phyloP scores from a whole-genome alignment of 352 stramenopile species.

The Pythium aristosporum region DNA sequence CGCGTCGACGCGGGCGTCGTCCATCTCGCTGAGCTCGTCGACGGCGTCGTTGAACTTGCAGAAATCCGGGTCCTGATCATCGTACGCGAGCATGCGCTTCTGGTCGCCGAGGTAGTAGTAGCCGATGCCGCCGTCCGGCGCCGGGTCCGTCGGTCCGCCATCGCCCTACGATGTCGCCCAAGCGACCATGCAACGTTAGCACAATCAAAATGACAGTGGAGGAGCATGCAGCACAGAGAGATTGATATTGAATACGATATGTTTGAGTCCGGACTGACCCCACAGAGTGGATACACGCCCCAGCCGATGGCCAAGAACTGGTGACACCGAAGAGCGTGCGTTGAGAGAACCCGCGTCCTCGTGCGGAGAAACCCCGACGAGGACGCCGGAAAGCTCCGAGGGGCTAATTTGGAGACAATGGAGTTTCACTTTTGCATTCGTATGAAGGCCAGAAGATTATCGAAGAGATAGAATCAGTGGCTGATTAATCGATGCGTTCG shows the following conservation, averaged over 20 bases:
- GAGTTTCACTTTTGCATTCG: conserved; percentile 71
- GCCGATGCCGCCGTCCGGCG: conserved; percentile 73
- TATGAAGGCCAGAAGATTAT: conserved; percentile 90
- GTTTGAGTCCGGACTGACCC: conserved; percentile 89
- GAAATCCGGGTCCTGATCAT: conserved; percentile 71
- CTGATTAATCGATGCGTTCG: conserved; percentile 88
- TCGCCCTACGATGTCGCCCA: conserved; percentile 44
- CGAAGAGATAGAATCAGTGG: conserved; percentile 51
- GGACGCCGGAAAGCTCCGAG: conserved; percentile 37
- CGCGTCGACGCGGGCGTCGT: conserved; percentile 44
- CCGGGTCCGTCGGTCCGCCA: conserved; percentile 65
- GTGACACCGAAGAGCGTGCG: conserved; percentile 56
- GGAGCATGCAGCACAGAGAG: not conserved
- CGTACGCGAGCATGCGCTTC: conserved; percentile 75
- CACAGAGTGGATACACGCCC: conserved; percentile 61
- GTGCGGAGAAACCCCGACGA: not conserved
- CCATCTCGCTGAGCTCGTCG: conserved; percentile 54
- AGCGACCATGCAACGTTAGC: not conserved
- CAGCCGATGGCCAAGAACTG: conserved; percentile 81
- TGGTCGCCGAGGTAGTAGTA: conserved; percentile 89
- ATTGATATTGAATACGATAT: conserved; percentile 27
- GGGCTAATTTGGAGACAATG: conserved; percentile 86
- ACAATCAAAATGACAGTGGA: not conserved
- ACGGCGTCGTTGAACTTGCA: conserved; percentile 72
- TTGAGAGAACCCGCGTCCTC: conserved; percentile 5